phyloP scores from a whole-genome alignment of 768 basidiomycete genomes.

The Lentinula detonsa region DNA sequence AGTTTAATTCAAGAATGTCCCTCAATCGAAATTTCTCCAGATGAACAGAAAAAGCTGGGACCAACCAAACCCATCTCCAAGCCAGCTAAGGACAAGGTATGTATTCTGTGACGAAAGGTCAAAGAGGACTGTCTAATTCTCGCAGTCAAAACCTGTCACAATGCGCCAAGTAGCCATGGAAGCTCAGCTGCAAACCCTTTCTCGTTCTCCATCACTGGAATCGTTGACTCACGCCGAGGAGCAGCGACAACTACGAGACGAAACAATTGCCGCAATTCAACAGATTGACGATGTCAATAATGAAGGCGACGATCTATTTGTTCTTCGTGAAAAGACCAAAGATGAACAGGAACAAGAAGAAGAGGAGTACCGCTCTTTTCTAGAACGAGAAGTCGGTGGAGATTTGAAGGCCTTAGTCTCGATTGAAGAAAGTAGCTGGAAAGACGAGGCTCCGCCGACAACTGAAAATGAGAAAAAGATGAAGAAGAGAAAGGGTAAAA shows the following conservation, averaged over 20 bases:
- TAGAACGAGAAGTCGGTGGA: constrained; percentile 76
- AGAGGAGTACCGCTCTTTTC: constrained; percentile 77
- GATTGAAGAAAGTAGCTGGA: constrained; percentile 29
- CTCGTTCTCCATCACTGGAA: constrained; percentile 55
- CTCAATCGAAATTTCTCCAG: constrained; percentile 25
- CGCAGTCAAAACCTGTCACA: constrained; percentile 65
- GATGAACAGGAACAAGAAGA: constrained; percentile 76
- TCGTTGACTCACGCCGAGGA: constrained; percentile 72
- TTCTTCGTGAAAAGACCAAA: constrained; percentile 69
- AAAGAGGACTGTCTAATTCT: background rate
- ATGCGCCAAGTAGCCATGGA: constrained; percentile 69
- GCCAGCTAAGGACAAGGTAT: constrained; percentile 45
- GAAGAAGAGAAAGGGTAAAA: constrained; percentile 18
- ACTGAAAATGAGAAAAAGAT: constrained; percentile 24
- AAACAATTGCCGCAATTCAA: constrained; percentile 85
- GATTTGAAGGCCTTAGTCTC: constrained; percentile 66
- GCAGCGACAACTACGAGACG: constrained; percentile 65
- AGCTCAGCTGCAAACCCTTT: constrained; percentile 44
- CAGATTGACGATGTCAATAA: constrained; percentile 28
- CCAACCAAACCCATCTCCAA: constrained; percentile 20
- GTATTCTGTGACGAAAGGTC: constrained; percentile 2
- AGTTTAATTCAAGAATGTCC: background rate
- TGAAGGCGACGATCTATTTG: constrained; percentile 59
- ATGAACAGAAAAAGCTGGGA: constrained; percentile 57
- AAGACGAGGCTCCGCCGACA: constrained; percentile 14